Percentiles rank a stretch among this genome's conserved stretches.
phyloP scores from a whole-genome alignment of 2,329 filamentous ascomycete species.

The Neocucurbitaria cava region DNA sequence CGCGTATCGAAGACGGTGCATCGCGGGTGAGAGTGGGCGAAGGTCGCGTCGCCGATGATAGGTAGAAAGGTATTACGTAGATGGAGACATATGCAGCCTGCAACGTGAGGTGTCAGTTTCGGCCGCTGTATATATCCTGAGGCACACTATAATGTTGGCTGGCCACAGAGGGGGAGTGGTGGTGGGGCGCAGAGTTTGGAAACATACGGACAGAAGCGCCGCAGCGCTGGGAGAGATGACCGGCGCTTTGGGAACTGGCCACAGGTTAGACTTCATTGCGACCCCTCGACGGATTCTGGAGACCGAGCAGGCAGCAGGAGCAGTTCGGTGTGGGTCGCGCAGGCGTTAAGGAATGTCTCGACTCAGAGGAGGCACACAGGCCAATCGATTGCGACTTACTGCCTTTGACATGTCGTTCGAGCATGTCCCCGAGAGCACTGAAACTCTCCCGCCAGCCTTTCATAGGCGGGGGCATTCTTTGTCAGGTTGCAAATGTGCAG shows the following conservation, averaged over 20 bases:
- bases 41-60: constrained; percentile 79
- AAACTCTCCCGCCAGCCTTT: constrained; percentile 42
- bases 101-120: constrained; percentile 28
- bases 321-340: constrained; percentile 29
- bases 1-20: constrained; percentile 86
- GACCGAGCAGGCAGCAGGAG: constrained; percentile 21
- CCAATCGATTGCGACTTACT: constrained; percentile 48
- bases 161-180: constrained; percentile 19
- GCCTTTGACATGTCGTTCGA: constrained; percentile 44
- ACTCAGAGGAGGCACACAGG: constrained; percentile 24
- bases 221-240: constrained; percentile 44
- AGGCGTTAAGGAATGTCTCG: constrained; percentile 30
- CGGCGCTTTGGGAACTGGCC: constrained; percentile 46
- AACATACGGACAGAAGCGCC: constrained; percentile 50
- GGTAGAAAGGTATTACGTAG: constrained; percentile 92
- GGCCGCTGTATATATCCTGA: constrained; percentile 13
- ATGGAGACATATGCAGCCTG: constrained; percentile 82
- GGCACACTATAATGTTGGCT: constrained; percentile 30
- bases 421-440: constrained; percentile 37
- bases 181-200: constrained; percentile 32
- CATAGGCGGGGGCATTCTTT: constrained; percentile 45
- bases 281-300: constrained; percentile 14
- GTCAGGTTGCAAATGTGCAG: constrained; percentile 18
- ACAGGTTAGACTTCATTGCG: constrained; percentile 39
- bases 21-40: constrained; percentile 82